phyloP scores from a whole-genome alignment of 345 rosid species.

The Gossypium rotundifolium region DNA sequence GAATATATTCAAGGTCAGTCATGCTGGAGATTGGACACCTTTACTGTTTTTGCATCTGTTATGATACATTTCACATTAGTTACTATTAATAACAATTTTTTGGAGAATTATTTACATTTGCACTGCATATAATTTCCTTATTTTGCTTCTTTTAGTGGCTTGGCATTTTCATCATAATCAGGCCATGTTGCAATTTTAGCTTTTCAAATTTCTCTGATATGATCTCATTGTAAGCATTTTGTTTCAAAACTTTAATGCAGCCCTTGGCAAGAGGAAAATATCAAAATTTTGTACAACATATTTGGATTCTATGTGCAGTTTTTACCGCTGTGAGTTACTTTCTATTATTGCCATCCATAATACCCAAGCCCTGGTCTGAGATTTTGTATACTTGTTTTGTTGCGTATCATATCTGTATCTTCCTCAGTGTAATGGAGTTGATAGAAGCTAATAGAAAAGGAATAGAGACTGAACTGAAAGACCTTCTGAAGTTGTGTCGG shows the following conservation, averaged over 20 bases:
- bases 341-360: not conserved
- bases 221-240: conserved; percentile 10
- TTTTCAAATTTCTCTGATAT: not conserved
- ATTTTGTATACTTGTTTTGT: conserved; percentile 6
- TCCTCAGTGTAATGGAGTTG: conserved; percentile 56
- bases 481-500: conserved; percentile 57
- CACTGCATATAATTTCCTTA: not conserved
- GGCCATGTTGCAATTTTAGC: not conserved
- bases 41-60: not conserved
- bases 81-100: not conserved
- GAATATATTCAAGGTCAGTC: conserved; percentile 58
- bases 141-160: not conserved
- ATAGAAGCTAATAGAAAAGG: conserved; percentile 46
- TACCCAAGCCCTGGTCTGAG: conserved; percentile 8
- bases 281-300: conserved; percentile 68
- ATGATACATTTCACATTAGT: not conserved
- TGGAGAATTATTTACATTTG: not conserved
- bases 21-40: not conserved
- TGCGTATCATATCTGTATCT: conserved; percentile 19
- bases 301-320: conserved; percentile 83
- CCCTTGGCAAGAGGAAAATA: conserved; percentile 42
- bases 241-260: conserved; percentile 37
- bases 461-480: conserved; percentile 58
- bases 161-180: not conserved
- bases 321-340: conserved; percentile 64